Conservation (phyloP, 2,329 filamentous ascomycete species). For the Curvularia spicifera region DNA sequence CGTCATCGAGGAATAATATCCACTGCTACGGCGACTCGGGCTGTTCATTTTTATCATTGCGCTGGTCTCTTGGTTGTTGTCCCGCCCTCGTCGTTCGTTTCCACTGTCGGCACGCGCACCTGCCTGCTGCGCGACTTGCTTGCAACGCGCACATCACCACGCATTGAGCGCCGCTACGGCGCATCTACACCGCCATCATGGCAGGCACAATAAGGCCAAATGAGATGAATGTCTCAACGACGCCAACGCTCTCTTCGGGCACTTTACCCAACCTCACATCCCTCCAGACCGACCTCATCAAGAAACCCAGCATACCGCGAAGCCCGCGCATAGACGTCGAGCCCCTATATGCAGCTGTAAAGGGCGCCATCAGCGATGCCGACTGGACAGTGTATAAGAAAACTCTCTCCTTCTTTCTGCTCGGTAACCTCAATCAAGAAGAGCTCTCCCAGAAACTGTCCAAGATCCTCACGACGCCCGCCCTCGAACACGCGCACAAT, state of each 20-base stretch:
- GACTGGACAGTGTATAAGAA: conserved; percentile 68
- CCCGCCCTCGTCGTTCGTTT: conserved; percentile 9
- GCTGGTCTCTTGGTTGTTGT: conserved; percentile 12
- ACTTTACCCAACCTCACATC: conserved; percentile 39
- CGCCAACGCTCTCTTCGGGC: conserved; percentile 44
- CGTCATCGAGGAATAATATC: conserved; percentile 20
- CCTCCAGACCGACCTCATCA: conserved; percentile 51
- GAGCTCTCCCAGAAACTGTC: conserved; percentile 65
- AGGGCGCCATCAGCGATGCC: conserved; percentile 62
- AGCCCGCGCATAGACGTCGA: conserved; percentile 68
- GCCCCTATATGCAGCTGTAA: conserved; percentile 67
- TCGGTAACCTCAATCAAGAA: conserved; percentile 67
- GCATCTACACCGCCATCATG: conserved; percentile 36
- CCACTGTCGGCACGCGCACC: conserved; percentile 18
- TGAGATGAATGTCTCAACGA: conserved; percentile 44
- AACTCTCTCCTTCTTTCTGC: conserved; percentile 62
- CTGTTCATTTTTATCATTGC: conserved; percentile 1
- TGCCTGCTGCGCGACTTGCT: conserved; percentile 10
- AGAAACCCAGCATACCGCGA: conserved; percentile 57
- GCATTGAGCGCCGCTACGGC: conserved; percentile 20
- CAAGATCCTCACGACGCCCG: conserved; percentile 61
- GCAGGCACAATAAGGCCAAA: conserved; percentile 49
- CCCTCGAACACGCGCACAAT: conserved; percentile 66
- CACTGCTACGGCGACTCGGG: conserved; percentile 23
- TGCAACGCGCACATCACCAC: conserved; percentile 16